phyloP scores from a whole-genome alignment of 2,329 filamentous ascomycete species.

The Rutstroemia sydowiana region DNA sequence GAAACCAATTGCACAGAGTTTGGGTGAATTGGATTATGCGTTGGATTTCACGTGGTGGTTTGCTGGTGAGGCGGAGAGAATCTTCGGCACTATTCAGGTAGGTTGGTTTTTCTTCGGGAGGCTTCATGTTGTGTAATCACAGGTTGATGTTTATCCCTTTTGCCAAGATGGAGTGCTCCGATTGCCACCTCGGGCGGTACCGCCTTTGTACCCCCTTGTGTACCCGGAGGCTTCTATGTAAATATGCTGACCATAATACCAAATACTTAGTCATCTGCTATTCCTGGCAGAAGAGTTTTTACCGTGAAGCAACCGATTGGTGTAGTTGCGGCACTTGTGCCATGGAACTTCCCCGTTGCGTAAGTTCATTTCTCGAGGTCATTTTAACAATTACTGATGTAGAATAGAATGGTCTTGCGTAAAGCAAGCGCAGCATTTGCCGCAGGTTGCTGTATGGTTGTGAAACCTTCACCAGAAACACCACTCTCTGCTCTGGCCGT shows the following conservation, averaged over 20 bases:
- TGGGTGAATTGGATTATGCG: slow-evolving; percentile 46
- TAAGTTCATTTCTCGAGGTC: slow-evolving; percentile 25
- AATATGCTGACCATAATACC: not conserved
- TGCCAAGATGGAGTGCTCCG: too few species aligned
- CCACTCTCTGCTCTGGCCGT: slow-evolving; percentile 49
- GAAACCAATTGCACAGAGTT: slow-evolving; percentile 43
- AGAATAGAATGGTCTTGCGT: slow-evolving; percentile 47
- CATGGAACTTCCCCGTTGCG: slow-evolving; percentile 66
- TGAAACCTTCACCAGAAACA: slow-evolving; percentile 64
- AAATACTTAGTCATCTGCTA: slow-evolving; percentile 42
- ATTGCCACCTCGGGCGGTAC: too few species aligned
- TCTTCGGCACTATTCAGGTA: slow-evolving; percentile 49
- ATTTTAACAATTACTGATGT: not conserved
- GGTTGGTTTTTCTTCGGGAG: not conserved
- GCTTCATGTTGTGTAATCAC: too few species aligned
- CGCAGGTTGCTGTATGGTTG: slow-evolving; percentile 67
- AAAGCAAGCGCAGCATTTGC: slow-evolving; percentile 63
- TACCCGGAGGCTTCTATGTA: too few species aligned
- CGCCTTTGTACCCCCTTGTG: too few species aligned
- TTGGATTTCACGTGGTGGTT: slow-evolving; percentile 49
- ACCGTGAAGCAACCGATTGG: slow-evolving; percentile 71
- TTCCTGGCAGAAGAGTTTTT: slow-evolving; percentile 57
- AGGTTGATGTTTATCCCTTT: too few species aligned
- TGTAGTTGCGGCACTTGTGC: slow-evolving; percentile 59
- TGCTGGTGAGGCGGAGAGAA: slow-evolving; percentile 52